Base-by-base conservation (phyloP, 495 filamentous ascomycete genomes). In the Neurospora sublineolata region DNA sequence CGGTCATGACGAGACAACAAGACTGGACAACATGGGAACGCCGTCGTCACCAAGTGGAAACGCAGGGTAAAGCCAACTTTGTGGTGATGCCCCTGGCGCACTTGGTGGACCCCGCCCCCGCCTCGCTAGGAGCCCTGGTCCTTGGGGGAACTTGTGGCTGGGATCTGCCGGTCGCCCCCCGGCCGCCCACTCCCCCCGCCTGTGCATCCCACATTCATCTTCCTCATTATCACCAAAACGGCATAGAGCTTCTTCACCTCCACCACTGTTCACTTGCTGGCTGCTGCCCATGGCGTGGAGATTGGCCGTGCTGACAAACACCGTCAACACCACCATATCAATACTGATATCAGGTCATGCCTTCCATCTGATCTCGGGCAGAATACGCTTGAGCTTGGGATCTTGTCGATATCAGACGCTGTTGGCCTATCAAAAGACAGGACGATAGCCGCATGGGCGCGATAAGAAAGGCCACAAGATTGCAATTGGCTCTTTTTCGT, bases 391-490 rank as follows among this genome's bases (percentile, higher is more conserved):
- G 52, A 27, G 52, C 52, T 60, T 64, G 23, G 52, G 52, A 27
- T 60, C 12, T 60, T 60, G 52, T 60, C 52, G 27, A 60, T 60
- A 60, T 30, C 23, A 23, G 52, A 60, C 33, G 52, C 27, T 18
- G 23, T 1, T 64, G 72, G 30, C 72, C 72, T 73, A 73, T 73
- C 72, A 70, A 18, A 30, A 42, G 38, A 52, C 52, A 39, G n/a
- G 72, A 44, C 46, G 58, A 41, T 70, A 76, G 73, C 72, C 73
- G 73, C 74, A 76, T 76, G 71, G 75, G 73, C 69, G 69, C 76
- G 77, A 80, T 80, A 78, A 80, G 78, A 73, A 58, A 46, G n/a
- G n/a, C n/a, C n/a, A n/a, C n/a, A n/a, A n/a, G 40, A 67, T 30
- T 41, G 42, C 75, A 74, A 78, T 75, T 74, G 74, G 71, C 73